Evolutionary conservation across 345 rosid genomes (phyloP).

Genomic region (Brassica rapa): DNA sequence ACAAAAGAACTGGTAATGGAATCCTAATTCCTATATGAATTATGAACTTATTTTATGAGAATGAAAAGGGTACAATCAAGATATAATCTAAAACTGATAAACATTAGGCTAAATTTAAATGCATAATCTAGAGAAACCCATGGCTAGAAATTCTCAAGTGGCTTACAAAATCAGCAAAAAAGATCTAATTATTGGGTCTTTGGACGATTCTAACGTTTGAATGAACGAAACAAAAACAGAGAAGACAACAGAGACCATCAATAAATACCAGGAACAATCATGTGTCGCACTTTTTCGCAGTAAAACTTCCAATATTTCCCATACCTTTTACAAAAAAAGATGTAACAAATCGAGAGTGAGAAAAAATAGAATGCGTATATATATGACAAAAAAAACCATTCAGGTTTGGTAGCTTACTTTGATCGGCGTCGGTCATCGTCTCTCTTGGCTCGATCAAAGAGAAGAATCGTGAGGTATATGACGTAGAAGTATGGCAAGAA

Average conservation of each 20-base stretch:
- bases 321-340: slow-evolving; percentile 47
- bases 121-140: no score
- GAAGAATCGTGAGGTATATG: slow-evolving; percentile 79
- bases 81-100: no score
- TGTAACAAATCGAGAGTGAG: neutral
- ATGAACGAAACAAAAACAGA: slow-evolving; percentile 5
- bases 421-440: slow-evolving; percentile 92
- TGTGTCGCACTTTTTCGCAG: slow-evolving; percentile 73
- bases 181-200: no score
- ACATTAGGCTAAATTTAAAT: no score
- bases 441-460: slow-evolving; percentile 91
- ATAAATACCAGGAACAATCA: slow-evolving; percentile 63
- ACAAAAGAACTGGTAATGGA: no score
- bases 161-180: no score
- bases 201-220: no score
- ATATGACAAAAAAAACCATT: neutral
- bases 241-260: neutral
- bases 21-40: no score
- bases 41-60: no score
- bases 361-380: neutral
- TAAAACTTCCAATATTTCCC: slow-evolving; percentile 80
- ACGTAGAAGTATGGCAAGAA: slow-evolving; percentile 93
- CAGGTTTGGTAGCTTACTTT: slow-evolving; percentile 68
- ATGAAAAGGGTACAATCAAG: no score
- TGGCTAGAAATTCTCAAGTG: no score